These are phyloP conservation scores for Yamadazyma diddensiae DNA, from an alignment of 1,139 yeast genomes.

Conservation along the genomic window DNA sequence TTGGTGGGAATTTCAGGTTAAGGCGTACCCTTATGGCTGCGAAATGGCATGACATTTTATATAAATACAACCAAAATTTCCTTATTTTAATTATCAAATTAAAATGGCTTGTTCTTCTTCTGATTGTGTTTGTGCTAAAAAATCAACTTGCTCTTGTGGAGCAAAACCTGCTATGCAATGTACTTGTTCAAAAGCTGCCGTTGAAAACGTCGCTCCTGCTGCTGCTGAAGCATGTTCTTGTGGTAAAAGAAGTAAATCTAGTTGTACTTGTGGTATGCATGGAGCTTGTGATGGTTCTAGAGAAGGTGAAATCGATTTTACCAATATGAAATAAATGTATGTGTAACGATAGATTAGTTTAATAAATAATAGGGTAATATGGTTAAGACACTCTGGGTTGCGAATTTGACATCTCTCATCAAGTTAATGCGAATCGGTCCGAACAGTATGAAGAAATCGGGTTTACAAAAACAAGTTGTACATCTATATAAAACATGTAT, in stretches of 20 bases:
- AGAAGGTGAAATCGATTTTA: constrained; percentile 49
- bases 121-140: constrained; percentile 47
- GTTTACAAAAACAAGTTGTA: constrained; percentile 62
- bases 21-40: constrained; percentile 18
- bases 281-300: constrained; percentile 39
- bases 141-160: constrained; percentile 52
- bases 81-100: background rate
- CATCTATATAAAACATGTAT: constrained; percentile 60
- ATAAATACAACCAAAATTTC: constrained; percentile 3
- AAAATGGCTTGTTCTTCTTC: constrained; percentile 44
- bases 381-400: too few species aligned
- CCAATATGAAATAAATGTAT: constrained; percentile 28
- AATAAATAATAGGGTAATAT: too few species aligned
- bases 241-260: constrained; percentile 41
- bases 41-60: constrained; percentile 6
- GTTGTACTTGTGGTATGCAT: constrained; percentile 43
- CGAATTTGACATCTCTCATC: too few species aligned
- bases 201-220: constrained; percentile 40
- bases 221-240: constrained; percentile 41
- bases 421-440: constrained; percentile 1
- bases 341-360: background rate
- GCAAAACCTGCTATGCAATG: constrained; percentile 46
- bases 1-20: constrained; percentile 9
- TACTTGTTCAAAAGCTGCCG: constrained; percentile 40
- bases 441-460: constrained; percentile 45